A percentile compares a stretch with the other conserved stretches of the same genome.
Evolutionary conservation across 73 alveolate genomes (phyloP).

Genomic region (Paramecium tetraurelia): DNA sequence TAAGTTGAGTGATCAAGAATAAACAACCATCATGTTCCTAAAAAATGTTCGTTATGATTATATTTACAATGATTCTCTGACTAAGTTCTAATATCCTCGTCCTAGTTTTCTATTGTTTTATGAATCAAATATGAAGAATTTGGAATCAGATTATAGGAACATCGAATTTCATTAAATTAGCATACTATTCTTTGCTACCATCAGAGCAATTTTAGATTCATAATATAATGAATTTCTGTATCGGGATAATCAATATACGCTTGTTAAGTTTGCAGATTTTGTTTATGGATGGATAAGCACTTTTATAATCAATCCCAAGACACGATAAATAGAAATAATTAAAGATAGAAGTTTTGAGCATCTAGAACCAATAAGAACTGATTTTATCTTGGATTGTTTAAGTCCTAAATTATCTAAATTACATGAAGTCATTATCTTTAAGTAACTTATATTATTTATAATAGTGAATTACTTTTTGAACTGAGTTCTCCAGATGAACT

Average conservation of each 20-base stretch:
- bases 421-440: slow-evolving; percentile 79
- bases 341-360: slow-evolving; percentile 71
- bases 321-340: slow-evolving; percentile 61
- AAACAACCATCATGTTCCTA: not conserved
- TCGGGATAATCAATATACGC: slow-evolving; percentile 47
- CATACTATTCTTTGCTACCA: slow-evolving; percentile 45
- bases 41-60: not conserved
- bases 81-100: slow-evolving; percentile 12
- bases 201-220: slow-evolving; percentile 81
- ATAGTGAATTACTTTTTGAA: slow-evolving; percentile 75
- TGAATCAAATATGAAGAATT: slow-evolving; percentile 3
- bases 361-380: slow-evolving; percentile 63
- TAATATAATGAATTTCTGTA: slow-evolving; percentile 75
- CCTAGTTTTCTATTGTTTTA: slow-evolving; percentile 35
- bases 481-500: slow-evolving; percentile 73
- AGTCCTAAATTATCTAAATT: slow-evolving; percentile 64
- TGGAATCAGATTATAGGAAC: slow-evolving; percentile 40
- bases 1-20: not conserved
- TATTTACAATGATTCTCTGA: not conserved
- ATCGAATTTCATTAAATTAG: slow-evolving; percentile 36
- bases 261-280: slow-evolving; percentile 74
- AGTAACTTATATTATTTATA: not conserved
- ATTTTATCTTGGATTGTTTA: slow-evolving; percentile 69
- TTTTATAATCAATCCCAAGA: slow-evolving; percentile 65
- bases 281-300: slow-evolving; percentile 81